Conservation (phyloP, 2,329 filamentous ascomycete species). For the Harringtonia aguacate region DNA sequence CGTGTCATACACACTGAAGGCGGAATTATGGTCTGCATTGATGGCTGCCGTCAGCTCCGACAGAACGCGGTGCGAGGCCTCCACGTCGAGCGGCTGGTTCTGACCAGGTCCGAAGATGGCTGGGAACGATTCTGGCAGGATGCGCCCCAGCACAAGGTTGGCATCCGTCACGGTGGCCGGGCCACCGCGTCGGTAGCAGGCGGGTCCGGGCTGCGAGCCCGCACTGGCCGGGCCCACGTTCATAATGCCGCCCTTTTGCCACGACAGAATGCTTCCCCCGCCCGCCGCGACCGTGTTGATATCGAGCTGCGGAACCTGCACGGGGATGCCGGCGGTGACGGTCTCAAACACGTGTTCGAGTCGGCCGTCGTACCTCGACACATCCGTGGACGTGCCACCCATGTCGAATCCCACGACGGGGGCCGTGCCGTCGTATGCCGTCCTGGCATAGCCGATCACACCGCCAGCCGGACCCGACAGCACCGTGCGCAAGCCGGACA, state of each 20-base stretch:
- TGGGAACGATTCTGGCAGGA: conserved; percentile 86
- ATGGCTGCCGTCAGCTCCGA: conserved; percentile 67
- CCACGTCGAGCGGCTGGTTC: conserved; percentile 65
- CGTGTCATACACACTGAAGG: conserved; percentile 65
- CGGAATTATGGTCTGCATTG: conserved; percentile 61
- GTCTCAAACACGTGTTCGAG: too few relatives aligned
- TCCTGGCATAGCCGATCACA: conserved; percentile 85
- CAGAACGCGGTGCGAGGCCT: conserved; percentile 66
- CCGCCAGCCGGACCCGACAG: conserved; percentile 86
- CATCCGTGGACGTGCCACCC: conserved; percentile 45
- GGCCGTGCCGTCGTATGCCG: conserved; percentile 74
- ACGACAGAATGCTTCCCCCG: too few relatives aligned
- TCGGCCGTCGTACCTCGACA: too few relatives aligned
- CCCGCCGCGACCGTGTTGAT: conserved; percentile 16
- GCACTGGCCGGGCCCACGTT: conserved; percentile 2
- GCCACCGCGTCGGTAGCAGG: conserved; percentile 72
- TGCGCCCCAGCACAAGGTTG: conserved; percentile 72
- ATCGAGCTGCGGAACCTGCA: conserved; percentile 15
- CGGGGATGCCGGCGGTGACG: conserved; percentile 19
- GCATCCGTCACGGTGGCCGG: conserved; percentile 91
- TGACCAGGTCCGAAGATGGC: conserved; percentile 92
- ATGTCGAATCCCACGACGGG: conserved; percentile 94
- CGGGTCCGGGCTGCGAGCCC: too few relatives aligned
- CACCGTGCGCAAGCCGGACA: conserved; percentile 77
- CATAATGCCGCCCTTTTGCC: conserved; percentile 25